These are phyloP conservation scores for Rhododendron molle DNA, from an alignment of 148 eudicot genomes.

Conservation along the genomic window DNA sequence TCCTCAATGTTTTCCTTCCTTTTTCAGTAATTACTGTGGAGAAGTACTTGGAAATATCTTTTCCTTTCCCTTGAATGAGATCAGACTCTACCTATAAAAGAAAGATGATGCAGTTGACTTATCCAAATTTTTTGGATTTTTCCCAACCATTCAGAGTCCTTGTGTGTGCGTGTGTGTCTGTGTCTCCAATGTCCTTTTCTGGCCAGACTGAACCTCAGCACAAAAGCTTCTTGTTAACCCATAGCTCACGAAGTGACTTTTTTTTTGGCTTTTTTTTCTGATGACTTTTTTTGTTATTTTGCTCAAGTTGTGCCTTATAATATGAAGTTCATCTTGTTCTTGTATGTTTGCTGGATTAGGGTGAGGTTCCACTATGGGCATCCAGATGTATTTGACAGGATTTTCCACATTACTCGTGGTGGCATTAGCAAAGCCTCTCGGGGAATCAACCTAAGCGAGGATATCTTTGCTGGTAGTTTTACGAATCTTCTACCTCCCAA, in stretches of 20 bases:
- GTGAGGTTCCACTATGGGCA: constrained; percentile 77
- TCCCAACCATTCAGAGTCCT: not conserved
- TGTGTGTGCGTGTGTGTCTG: not conserved
- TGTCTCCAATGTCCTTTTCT: not conserved
- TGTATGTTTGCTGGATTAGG: constrained; percentile 23
- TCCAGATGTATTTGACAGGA: constrained; percentile 71
- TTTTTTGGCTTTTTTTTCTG: not conserved
- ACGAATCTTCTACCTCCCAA: not conserved
- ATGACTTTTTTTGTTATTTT: not conserved
- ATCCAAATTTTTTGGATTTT: not conserved
- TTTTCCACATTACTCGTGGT: constrained; percentile 62
- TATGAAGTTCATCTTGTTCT: not conserved
- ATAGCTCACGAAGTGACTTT: not conserved
- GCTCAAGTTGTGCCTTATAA: not conserved
- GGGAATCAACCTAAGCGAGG: constrained; percentile 60
- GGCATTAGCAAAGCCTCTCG: constrained; percentile 75
- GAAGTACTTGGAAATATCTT: not conserved
- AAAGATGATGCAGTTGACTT: not conserved
- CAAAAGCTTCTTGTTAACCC: not conserved
- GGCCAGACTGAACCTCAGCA: not conserved
- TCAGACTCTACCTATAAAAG: not conserved
- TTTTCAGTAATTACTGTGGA: not conserved
- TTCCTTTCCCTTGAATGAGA: not conserved
- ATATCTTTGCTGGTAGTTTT: constrained; percentile 62
- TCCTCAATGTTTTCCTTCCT: not conserved